Base-by-base conservation (phyloP, 2,329 filamentous ascomycete genomes). In the Sporothrix mexicana region DNA sequence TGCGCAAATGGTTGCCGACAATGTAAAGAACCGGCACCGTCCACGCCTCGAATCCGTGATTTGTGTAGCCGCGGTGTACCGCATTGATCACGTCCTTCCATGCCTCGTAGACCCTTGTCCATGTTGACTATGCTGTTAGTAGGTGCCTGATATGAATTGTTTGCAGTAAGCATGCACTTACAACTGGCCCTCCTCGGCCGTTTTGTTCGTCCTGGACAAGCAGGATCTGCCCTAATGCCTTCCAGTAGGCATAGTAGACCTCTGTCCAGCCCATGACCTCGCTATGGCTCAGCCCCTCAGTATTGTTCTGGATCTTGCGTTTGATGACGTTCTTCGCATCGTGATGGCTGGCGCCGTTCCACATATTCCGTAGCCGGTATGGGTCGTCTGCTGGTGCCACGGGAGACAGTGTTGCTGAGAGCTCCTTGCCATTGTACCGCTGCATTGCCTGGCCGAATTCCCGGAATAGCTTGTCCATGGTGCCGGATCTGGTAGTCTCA, bases 11-110 rank as follows among this genome's bases (percentile, higher is more conserved):
- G 82, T 94, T 97, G 71, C 94, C 95, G 30, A 92, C 91, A 70
- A 92, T 88, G 79, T 98, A 98, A 53, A 99, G 86, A 79, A 93
- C 95, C 3, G 96, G 95, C 69, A 99, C 90, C 0, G 94, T 96
- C 95, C 96, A 99, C 45, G 94, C 91, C 76, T 93, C 91, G 77
- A 98, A 93, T 2, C 88, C 87, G 72, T 87, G 85, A 76, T 88
- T 91, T 49, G 90, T 91, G 80, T 98, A 98, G 45, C 94, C 94
- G 76, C 94, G 89, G 73, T 95, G 91, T 53, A 98, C 85, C 66
- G 86, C 85, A 75, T 92, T 92, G 62, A 92, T 89, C 74, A 98
- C 80, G 55, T 97, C 93, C 79, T 93, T 97, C 95, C 96, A 98
- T 12, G 90, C 84, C 74, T 94, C 92, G 79, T 97, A 99, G 0